Conservation (phyloP, 352 stramenopile genomes). For the Pythium coloratum region DNA sequence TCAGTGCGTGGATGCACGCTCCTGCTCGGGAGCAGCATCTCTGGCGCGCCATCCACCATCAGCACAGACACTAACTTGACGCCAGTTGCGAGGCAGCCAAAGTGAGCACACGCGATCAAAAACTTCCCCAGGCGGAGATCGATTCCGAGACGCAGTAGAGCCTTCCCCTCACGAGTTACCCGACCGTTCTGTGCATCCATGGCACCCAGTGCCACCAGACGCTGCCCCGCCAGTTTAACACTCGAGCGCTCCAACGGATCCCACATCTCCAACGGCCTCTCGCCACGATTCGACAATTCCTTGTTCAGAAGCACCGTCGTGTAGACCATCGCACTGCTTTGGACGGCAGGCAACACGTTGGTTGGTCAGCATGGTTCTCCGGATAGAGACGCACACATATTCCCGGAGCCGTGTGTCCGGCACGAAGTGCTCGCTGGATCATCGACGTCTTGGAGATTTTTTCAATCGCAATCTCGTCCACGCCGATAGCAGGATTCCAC, state of each 20-base stretch:
- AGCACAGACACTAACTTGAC: constrained; percentile 28
- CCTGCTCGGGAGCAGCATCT: constrained; percentile 22
- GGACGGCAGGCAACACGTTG: constrained; percentile 9
- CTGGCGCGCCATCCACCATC: constrained; percentile 15
- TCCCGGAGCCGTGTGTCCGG: constrained; percentile 21
- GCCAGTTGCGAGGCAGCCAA: constrained; percentile 26
- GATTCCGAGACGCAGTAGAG: constrained; percentile 22
- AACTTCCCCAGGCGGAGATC: constrained; percentile 28
- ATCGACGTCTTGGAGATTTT: constrained; percentile 26
- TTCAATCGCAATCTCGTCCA: no score
- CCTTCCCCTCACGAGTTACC: constrained; percentile 23
- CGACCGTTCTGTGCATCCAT: constrained; percentile 13
- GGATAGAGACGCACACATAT: constrained; percentile 30
- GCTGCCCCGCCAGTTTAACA: background rate
- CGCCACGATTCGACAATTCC: constrained; percentile 6
- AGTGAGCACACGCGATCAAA: constrained; percentile 24
- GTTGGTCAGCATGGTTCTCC: background rate
- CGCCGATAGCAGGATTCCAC: no score
- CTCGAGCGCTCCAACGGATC: constrained; percentile 18
- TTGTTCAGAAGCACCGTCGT: constrained; percentile 31
- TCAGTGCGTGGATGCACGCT: background rate
- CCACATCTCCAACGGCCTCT: constrained; percentile 17
- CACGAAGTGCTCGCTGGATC: constrained; percentile 24
- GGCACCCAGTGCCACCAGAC: constrained; percentile 18
- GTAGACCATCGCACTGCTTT: constrained; percentile 29